These are phyloP conservation scores for Glaciozyma martinii DNA, from an alignment of 768 basidiomycete genomes.

Conservation along the genomic window DNA sequence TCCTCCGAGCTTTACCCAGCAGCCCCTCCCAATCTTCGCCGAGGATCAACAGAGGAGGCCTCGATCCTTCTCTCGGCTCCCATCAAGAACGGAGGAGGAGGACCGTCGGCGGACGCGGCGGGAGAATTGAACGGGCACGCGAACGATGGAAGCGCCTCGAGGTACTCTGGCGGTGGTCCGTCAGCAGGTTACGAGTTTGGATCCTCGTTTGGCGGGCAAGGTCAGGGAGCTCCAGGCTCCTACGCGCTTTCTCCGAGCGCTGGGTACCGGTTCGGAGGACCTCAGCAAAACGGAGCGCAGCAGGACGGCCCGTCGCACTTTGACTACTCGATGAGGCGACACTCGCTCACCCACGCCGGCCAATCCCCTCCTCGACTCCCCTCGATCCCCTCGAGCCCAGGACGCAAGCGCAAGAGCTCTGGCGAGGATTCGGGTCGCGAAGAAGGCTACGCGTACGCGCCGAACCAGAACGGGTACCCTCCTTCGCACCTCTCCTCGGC, in stretches of 20 bases:
- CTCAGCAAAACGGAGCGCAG: constrained; percentile 30
- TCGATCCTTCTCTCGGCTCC: background rate
- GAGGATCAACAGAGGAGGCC: background rate
- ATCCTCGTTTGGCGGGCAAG: background rate
- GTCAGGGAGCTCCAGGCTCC: background rate
- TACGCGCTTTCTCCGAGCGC: background rate
- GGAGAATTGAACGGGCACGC: background rate
- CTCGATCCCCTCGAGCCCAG: background rate
- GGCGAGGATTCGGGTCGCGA: constrained; percentile 7
- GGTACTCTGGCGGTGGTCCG: background rate
- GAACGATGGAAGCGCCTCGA: too few relatives aligned
- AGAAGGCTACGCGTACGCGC: constrained; percentile 3
- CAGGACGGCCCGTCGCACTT: constrained; percentile 49
- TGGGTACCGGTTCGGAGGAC: background rate
- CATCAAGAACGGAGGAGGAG: background rate
- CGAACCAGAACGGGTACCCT: background rate
- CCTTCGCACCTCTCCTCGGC: background rate
- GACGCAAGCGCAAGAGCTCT: constrained; percentile 27
- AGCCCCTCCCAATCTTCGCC: background rate
- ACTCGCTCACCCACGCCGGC: constrained; percentile 46
- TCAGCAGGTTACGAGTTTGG: background rate
- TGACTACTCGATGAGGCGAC: constrained; percentile 62
- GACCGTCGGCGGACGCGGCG: background rate
- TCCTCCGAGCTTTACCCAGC: background rate
- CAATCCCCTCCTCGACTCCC: background rate